phyloP scores from a whole-genome alignment of 305 asterid species.

The Fraxinus dipetala region DNA sequence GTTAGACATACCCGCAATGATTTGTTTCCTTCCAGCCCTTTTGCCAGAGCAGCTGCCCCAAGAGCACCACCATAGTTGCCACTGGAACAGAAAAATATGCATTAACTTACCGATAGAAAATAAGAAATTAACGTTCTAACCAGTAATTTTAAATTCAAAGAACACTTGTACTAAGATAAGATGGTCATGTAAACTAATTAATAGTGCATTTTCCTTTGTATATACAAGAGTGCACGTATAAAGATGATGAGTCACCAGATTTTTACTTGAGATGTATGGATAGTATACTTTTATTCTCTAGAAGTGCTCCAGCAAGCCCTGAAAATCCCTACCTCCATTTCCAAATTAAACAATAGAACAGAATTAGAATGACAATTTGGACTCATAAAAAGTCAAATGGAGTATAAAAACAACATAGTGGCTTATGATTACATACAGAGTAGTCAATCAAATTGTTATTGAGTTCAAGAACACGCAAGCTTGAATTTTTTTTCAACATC shows the following conservation, averaged over 20 bases:
- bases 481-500: conserved; percentile 89
- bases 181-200: no score
- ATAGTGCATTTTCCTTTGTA: no score
- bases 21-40: conserved; percentile 88
- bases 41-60: conserved; percentile 89
- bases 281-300: no score
- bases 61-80: conserved; percentile 96
- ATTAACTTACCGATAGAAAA: neutral
- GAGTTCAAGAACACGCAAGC: conserved; percentile 77
- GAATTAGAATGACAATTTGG: conserved; percentile 34
- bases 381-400: neutral
- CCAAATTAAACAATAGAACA: conserved; percentile 23
- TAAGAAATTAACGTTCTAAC: conserved; percentile 9
- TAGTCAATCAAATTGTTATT: conserved; percentile 85
- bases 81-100: conserved; percentile 38
- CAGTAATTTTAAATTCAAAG: neutral
- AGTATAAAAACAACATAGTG: conserved; percentile 18
- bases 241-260: neutral
- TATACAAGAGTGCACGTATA: conserved; percentile 10
- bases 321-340: no score
- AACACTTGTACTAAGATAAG: neutral
- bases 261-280: no score
- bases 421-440: conserved; percentile 62
- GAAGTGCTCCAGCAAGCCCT: no score
- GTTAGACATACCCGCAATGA: conserved; percentile 69